Conservation (phyloP, 257 asterid genomes). For the Solanum corneliomulleri region DNA sequence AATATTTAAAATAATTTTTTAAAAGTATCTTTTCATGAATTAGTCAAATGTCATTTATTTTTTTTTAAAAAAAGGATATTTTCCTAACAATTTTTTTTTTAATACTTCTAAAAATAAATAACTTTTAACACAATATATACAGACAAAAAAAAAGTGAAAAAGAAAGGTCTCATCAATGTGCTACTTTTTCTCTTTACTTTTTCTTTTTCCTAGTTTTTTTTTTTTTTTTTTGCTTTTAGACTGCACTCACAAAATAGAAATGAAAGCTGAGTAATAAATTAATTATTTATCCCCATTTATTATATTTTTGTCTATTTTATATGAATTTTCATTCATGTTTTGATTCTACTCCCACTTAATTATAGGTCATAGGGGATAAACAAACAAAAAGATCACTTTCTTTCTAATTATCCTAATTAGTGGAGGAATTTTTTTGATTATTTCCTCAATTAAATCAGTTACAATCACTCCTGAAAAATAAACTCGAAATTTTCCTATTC, state of each 20-base stretch:
- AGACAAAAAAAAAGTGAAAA: neutral
- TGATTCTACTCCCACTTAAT: neutral
- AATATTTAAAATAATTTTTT: too few relatives aligned
- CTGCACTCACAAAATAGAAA: slow-evolving; percentile 24
- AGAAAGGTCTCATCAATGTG: slow-evolving; percentile 24
- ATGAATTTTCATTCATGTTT: neutral
- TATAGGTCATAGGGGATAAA: neutral
- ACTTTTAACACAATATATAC: too few relatives aligned
- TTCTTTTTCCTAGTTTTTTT: neutral
- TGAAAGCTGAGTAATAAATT: slow-evolving; percentile 4
- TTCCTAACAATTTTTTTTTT: too few relatives aligned
- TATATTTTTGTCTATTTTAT: neutral
- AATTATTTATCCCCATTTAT: neutral
- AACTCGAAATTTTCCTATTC: neutral
- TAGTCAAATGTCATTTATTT: too few relatives aligned
- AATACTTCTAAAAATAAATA: too few relatives aligned
- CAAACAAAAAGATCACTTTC: neutral
- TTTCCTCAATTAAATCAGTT: neutral
- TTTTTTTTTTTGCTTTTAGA: neutral
- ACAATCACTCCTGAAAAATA: neutral
- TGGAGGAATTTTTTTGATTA: neutral
- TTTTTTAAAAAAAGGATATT: too few relatives aligned
- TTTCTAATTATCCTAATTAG: neutral
- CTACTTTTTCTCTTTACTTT: slow-evolving; percentile 17
- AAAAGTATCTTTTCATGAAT: too few relatives aligned